Evolutionary conservation across 768 basidiomycete species (phyloP).

Genomic region (Atractiella rhizophila): DNA sequence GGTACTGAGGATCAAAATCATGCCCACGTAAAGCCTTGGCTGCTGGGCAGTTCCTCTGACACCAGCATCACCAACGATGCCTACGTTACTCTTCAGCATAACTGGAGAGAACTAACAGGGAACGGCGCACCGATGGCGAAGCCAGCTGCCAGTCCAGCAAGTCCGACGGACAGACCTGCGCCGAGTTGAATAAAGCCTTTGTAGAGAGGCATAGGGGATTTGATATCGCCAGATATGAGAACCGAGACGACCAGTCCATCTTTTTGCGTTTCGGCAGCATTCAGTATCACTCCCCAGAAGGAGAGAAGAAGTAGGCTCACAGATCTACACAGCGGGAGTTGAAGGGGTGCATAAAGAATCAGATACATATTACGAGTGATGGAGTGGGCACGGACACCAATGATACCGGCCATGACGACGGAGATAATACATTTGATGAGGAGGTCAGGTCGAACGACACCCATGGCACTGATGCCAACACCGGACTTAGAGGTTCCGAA

Average conservation of each 20-base stretch:
- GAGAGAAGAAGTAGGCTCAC: neutral
- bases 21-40: constrained; percentile 17
- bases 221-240: constrained; percentile 60
- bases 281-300: too few species aligned
- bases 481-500: constrained; percentile 92
- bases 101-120: neutral
- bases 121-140: constrained; percentile 37
- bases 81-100: constrained; percentile 28
- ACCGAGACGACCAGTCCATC: constrained; percentile 99
- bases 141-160: constrained; percentile 85
- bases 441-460: constrained; percentile 71
- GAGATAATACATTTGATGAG: constrained; percentile 97
- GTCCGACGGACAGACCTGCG: constrained; percentile 72
- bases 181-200: constrained; percentile 83
- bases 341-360: too few species aligned
- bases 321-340: constrained; percentile 8
- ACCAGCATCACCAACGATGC: constrained; percentile 96
- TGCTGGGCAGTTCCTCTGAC: constrained; percentile 94
- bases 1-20: constrained; percentile 90
- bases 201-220: constrained; percentile 59
- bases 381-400: constrained; percentile 44
- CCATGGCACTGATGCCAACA: constrained; percentile 87
- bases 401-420: constrained; percentile 99
- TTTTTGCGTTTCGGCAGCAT: too few species aligned
- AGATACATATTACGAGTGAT: neutral